Conservation (phyloP, 2,329 filamentous ascomycete species). For the Diaporthe sp. region DNA sequence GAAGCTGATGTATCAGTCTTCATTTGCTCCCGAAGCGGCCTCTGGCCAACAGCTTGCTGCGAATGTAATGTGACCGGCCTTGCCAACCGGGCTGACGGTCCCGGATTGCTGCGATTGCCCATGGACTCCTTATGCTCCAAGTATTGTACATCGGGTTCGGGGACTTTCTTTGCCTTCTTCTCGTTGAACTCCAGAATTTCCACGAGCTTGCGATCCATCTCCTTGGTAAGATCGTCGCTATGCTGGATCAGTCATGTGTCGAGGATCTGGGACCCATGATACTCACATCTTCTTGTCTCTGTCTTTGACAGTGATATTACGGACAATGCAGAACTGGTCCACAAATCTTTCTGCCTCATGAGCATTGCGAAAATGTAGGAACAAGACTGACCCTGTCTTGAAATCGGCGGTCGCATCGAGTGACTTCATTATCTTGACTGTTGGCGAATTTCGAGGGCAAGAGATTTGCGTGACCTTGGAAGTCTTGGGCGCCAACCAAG, state of each 20-base stretch:
- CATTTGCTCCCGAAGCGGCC: conserved; percentile 30
- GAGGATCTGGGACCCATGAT: too few relatives aligned
- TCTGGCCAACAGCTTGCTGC: background rate
- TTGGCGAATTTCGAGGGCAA: background rate
- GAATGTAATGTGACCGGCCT: background rate
- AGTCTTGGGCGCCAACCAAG: conserved; percentile 32
- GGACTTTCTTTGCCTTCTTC: background rate
- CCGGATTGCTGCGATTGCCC: background rate
- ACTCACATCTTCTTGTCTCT: conserved; percentile 27
- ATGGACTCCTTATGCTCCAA: conserved; percentile 3
- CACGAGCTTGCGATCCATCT: background rate
- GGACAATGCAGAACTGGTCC: background rate
- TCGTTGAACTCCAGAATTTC: background rate
- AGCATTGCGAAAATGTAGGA: conserved; percentile 31
- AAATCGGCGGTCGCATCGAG: background rate
- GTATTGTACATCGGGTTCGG: conserved; percentile 5
- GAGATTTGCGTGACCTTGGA: conserved; percentile 3
- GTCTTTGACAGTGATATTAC: background rate
- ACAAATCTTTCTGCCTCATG: conserved; percentile 28
- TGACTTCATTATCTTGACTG: conserved; percentile 20
- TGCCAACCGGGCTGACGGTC: background rate
- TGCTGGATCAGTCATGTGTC: conserved; percentile 6
- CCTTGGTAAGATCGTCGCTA: background rate
- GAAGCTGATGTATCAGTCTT: background rate
- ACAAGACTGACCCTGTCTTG: conserved; percentile 4